These are phyloP conservation scores for Pueraria montana DNA, from an alignment of 306 rosid species.

Conservation along the genomic window DNA sequence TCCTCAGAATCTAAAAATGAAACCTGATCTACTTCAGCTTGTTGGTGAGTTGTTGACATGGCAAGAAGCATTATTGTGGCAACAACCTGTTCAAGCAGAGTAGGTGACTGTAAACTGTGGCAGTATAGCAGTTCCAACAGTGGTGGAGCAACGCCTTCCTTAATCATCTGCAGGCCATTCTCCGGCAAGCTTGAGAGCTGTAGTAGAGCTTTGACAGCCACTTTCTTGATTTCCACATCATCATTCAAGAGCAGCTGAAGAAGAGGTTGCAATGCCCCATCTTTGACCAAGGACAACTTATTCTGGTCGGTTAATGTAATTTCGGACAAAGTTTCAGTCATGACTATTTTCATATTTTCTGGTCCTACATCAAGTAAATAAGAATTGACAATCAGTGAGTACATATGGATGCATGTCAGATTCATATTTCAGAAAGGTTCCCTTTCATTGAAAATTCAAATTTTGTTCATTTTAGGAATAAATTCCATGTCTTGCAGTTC, in stretches of 20 bases:
- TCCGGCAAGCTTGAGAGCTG: slow-evolving; percentile 65
- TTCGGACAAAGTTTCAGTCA: slow-evolving; percentile 67
- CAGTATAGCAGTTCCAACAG: slow-evolving; percentile 65
- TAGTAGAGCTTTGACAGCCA: slow-evolving; percentile 60
- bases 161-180: slow-evolving; percentile 68
- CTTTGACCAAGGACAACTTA: slow-evolving; percentile 57
- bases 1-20: slow-evolving; percentile 67
- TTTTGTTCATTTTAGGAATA: slow-evolving; percentile 9
- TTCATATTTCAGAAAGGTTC: slow-evolving; percentile 3
- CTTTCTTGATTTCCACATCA: slow-evolving; percentile 58
- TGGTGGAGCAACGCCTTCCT: slow-evolving; percentile 63
- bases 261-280: slow-evolving; percentile 66
- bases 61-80: slow-evolving; percentile 69
- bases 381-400: slow-evolving; percentile 21
- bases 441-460: slow-evolving; percentile 2
- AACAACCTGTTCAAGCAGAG: slow-evolving; percentile 63
- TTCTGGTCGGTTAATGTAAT: slow-evolving; percentile 66
- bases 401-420: slow-evolving; percentile 6
- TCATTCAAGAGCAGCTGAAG: slow-evolving; percentile 63
- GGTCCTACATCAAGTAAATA: slow-evolving; percentile 54
- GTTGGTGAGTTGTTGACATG: slow-evolving; percentile 58
- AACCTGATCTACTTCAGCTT: slow-evolving; percentile 51
- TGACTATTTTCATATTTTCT: slow-evolving; percentile 52
- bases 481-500: slow-evolving; percentile 17
- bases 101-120: slow-evolving; percentile 57